Evolutionary conservation across 495 filamentous ascomycete species (phyloP), one percentile per base, ranked within the genome.

Genomic region (Penicillium odoratum): DNA sequence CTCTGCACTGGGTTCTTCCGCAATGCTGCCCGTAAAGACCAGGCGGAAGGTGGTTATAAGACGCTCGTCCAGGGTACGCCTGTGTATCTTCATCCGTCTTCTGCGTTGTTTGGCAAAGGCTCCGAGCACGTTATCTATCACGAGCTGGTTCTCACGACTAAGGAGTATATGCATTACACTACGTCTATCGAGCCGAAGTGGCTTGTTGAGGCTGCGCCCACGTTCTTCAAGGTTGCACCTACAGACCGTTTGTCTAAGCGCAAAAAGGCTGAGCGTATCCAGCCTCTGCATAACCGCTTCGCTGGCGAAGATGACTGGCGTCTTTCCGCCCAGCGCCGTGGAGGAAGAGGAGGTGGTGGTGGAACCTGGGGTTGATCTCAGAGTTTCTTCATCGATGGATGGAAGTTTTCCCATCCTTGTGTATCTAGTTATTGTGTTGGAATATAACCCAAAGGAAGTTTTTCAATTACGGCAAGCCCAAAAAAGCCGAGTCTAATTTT

Each of bases 101-200:
- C 87, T 15, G 93, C 94, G 3, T 74, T 98, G 38, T 98, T 98
- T 68, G 93, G 94, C 8, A 98, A 98, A 72, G 88, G 92, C 48
- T 86, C 93, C 6, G 94, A 98, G 73, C 93, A 94, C 77, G 94
- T 98, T 15, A 90, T 98, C 29, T 98, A 96, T 67, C 86, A 97
- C 59, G 85, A 81, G 0, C 74, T 98, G 38, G 89, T 98, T 0
- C 81, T 97, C 59, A 98, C 94, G 8, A 93, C 89, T 26, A 92
- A 95, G 75, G 94, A 98, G 74, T 98, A 97, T 73, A 98, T 98
- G 94, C 92, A 97, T 57, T 88, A 81, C 66, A 93, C 90, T 7
- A 95, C 91, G 0, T 81, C 81, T 4, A 97, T 98, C 62, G 94
- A 98, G 69, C 93, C 94, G 1, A 97, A 97, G 62, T 84, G 85